Evolutionary conservation across 2,329 filamentous ascomycete genomes (phyloP).

Genomic region (Phoma sp.): DNA sequence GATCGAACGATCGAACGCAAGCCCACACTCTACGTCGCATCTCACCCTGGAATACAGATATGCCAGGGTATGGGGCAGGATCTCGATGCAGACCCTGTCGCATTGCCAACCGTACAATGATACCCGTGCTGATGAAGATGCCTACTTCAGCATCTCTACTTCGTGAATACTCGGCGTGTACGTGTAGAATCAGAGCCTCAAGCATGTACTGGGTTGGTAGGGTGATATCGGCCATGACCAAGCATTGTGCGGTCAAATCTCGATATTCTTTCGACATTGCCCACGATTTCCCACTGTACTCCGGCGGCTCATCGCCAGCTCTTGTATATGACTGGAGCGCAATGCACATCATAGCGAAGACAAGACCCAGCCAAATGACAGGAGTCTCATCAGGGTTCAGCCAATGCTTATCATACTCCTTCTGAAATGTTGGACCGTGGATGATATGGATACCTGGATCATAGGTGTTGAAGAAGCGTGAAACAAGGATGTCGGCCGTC

Average conservation of each 20-base stretch:
- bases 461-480: slow-evolving; percentile 87
- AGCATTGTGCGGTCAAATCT: slow-evolving; percentile 75
- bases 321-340: slow-evolving; percentile 81
- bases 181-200: slow-evolving; percentile 78
- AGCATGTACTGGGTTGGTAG: slow-evolving; percentile 75
- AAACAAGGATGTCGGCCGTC: slow-evolving; percentile 82
- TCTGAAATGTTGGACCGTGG: slow-evolving; percentile 78
- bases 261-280: slow-evolving; percentile 64
- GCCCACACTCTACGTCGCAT: slow-evolving; percentile 70
- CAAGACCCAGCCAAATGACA: slow-evolving; percentile 77
- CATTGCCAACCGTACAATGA: slow-evolving; percentile 68
- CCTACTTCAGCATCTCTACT: slow-evolving; percentile 76
- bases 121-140: slow-evolving; percentile 64
- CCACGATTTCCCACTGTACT: slow-evolving; percentile 71
- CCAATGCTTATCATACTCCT: slow-evolving; percentile 71
- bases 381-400: slow-evolving; percentile 73
- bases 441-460: slow-evolving; percentile 65
- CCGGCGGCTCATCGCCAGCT: slow-evolving; percentile 78
- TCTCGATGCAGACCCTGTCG: slow-evolving; percentile 82
- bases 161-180: slow-evolving; percentile 76
- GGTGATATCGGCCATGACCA: slow-evolving; percentile 78
- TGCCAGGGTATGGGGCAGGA: slow-evolving; percentile 72
- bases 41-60: slow-evolving; percentile 78
- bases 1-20: slow-evolving; percentile 73
- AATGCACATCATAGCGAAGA: slow-evolving; percentile 77